Evolutionary conservation across 148 eudicot genomes (phyloP).

Genomic region (Gaultheria prostrata): DNA sequence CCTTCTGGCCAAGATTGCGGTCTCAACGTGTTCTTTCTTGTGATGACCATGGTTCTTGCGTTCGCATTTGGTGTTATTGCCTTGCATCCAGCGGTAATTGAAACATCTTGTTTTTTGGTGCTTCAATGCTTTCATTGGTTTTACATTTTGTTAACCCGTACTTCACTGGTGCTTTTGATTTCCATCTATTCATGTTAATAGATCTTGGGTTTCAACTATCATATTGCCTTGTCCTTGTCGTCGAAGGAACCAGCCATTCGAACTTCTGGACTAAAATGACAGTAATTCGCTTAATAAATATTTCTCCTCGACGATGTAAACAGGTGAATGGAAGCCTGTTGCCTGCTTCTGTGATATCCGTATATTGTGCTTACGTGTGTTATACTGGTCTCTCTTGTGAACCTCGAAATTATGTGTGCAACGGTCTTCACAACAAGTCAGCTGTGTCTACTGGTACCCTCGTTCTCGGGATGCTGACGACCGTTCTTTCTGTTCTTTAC

Average conservation of each 20-base stretch:
- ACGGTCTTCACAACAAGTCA: constrained; percentile 70
- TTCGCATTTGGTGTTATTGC: constrained; percentile 79
- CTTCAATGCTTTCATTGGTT: neutral
- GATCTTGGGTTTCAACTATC: neutral
- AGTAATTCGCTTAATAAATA: neutral
- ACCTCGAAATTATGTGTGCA: constrained; percentile 87
- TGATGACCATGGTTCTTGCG: constrained; percentile 85
- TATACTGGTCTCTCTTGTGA: constrained; percentile 88
- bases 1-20: constrained; percentile 97
- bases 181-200: neutral
- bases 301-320: constrained; percentile 19
- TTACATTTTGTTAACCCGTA: neutral
- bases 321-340: constrained; percentile 98
- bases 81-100: constrained; percentile 77
- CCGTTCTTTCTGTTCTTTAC: constrained; percentile 88
- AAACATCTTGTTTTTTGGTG: neutral
- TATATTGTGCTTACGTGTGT: constrained; percentile 93
- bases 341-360: constrained; percentile 93
- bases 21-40: constrained; percentile 86
- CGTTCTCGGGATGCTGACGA: constrained; percentile 90
- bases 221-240: neutral
- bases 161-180: neutral
- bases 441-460: constrained; percentile 74
- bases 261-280: neutral
- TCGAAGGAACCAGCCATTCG: neutral